Evolutionary conservation across 2,329 filamentous ascomycete species (phyloP), one percentile per base, ranked within the genome.

Genomic region (Colletotrichum chlorophyti): DNA sequence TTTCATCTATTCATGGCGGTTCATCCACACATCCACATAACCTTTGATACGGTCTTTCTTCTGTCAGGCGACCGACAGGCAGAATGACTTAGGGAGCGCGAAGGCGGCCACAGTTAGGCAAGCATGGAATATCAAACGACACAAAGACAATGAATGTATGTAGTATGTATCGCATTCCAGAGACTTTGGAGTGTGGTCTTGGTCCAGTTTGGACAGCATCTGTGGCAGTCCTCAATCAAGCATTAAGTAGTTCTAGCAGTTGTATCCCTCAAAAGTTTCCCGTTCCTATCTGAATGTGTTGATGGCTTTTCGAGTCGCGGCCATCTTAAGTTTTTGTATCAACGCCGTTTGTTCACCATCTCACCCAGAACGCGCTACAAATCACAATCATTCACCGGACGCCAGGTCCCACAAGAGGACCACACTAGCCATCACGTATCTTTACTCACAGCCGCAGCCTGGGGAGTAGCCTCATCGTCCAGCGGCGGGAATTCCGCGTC

Each of bases 401-500:
- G n/a, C n/a, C n/a, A n/a, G n/a, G n/a, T n/a, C n/a, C n/a, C n/a
- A n/a, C n/a, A n/a, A n/a, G n/a, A n/a, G n/a, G n/a, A n/a, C n/a
- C n/a, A n/a, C n/a, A n/a, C n/a, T n/a, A n/a, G n/a, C n/a, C n/a
- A 7, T 24, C 43, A 60, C 21, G 21, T 40, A 12, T 60, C 51
- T 10, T 55, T 50, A 14, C 24, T 45, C 34, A 21, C 21, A 35
- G 29, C 14, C 1, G 23, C 51, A 8, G 12, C 26, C 15, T 55
- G 51, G 15, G 38, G 52, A 14, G 38, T 15, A 23, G 26, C 14
- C 12, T 21, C 68, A 38, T 65, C 52, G 1, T 67, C 62, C n/a
- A 72, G 57, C 2, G 70, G 68, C 8, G 71, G 73, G 23, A 73
- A 72, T 24, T 74, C 68, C n/a, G 60, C 32, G 17, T 79, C 74